A percentile compares a stretch with the other conserved stretches of the same genome.
phyloP scores from a whole-genome alignment of 1,139 yeast species.

The Suhomyces bolitotheri region DNA sequence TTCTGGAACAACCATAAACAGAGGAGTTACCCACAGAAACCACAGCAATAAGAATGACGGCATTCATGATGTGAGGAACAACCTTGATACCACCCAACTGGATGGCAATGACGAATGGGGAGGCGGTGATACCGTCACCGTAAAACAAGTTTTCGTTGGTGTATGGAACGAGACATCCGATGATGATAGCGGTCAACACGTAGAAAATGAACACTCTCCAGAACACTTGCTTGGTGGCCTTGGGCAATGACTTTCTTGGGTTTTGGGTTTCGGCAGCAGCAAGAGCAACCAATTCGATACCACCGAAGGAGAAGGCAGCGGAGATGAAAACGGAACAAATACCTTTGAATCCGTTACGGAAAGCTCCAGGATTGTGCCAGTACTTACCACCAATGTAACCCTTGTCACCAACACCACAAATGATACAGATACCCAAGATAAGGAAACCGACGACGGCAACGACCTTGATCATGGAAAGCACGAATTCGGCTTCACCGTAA shows the following conservation, averaged over 20 bases:
- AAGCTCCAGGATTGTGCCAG: constrained; percentile 27
- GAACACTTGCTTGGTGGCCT: constrained; percentile 26
- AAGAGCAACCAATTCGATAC: constrained; percentile 26
- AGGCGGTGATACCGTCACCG: constrained; percentile 36
- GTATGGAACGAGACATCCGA: constrained; percentile 50
- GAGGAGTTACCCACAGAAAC: constrained; percentile 57
- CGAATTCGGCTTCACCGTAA: constrained; percentile 53
- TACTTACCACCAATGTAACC: constrained; percentile 26
- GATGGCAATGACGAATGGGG: constrained; percentile 47
- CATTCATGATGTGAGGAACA: constrained; percentile 54
- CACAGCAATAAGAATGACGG: constrained; percentile 51
- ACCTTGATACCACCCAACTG: constrained; percentile 40
- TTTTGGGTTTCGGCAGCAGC: constrained; percentile 27
- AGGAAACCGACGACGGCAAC: constrained; percentile 27
- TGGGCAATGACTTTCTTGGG: constrained; percentile 25
- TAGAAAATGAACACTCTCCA: constrained; percentile 25
- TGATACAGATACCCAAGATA: constrained; percentile 24
- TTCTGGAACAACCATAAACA: constrained; percentile 56
- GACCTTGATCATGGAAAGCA: constrained; percentile 37
- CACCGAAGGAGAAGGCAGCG: constrained; percentile 27
- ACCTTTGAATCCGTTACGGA: constrained; percentile 26
- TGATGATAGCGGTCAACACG: constrained; percentile 43
- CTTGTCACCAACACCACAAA: constrained; percentile 31
- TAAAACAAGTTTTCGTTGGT: constrained; percentile 35
- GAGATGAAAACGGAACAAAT: constrained; percentile 25